Evolutionary conservation across 768 basidiomycete species (phyloP).

Genomic region (Candolleomyces eurysporus): DNA sequence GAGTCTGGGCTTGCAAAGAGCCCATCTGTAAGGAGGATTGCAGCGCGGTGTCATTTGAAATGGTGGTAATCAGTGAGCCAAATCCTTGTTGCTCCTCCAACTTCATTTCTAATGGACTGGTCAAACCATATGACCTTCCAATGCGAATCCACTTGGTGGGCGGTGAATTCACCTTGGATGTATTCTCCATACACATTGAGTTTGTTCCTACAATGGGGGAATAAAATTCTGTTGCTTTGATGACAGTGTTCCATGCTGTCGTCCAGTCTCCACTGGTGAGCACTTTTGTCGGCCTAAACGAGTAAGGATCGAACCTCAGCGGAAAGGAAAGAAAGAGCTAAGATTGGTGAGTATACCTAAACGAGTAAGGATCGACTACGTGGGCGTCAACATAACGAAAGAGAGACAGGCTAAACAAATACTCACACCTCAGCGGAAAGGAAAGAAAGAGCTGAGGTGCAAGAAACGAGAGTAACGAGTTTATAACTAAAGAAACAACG

Average conservation of each 20-base stretch:
- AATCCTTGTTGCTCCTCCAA: constrained; percentile 13
- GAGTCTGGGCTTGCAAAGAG: not conserved
- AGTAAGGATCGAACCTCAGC: no score
- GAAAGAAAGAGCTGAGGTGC: no score
- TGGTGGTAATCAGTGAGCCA: constrained; percentile 20
- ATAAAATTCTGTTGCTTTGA: constrained; percentile 20
- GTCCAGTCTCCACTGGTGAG: constrained; percentile 20
- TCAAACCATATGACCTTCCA: constrained; percentile 28
- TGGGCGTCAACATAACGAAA: no score
- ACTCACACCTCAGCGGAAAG: no score
- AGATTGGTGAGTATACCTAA: no score
- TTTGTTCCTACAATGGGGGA: constrained; percentile 23
- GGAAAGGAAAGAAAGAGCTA: no score
- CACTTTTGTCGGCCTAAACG: not conserved
- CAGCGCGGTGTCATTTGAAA: constrained; percentile 7
- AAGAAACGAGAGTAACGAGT: no score
- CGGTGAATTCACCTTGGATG: constrained; percentile 22
- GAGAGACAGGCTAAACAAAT: no score
- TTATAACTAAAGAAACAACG: no score
- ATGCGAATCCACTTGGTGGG: constrained; percentile 9
- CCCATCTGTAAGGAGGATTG: constrained; percentile 9
- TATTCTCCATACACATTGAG: constrained; percentile 22
- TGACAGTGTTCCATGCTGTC: constrained; percentile 17
- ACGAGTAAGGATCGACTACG: no score
- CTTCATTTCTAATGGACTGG: constrained; percentile 23